Base-by-base conservation (phyloP, 2,329 filamentous ascomycete genomes). In the Penicillium sp. region DNA sequence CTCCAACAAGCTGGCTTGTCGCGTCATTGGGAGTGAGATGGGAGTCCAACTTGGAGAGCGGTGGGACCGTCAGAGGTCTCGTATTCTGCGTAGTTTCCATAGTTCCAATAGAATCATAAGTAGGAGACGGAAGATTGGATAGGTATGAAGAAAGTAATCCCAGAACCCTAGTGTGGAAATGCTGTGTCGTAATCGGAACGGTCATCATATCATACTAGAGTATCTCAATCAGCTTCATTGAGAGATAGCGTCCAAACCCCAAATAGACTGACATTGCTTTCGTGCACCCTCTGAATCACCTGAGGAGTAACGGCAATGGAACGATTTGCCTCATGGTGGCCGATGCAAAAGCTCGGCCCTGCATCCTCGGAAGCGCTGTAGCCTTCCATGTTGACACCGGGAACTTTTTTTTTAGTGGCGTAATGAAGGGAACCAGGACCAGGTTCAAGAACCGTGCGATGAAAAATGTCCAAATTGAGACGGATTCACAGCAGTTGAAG, bases 1-100 rank as follows among this genome's bases (percentile, higher is more conserved):
- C 88, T 14, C 87, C 91, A 49, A 96, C 83, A 58, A 95, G 81
- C 52, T 92, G 90, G 62, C 87, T 86, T 59, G 92, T 85, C 0
- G 92, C 93, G 71, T 97, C 93, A 60, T 90, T 84, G 11, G 92
- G 88, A 1, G 88, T 90, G 62, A 99, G 78, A 43, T 92, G 87
- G 2, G 78, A 78, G 64, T 81, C 79, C 14, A 68, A 65, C 5
- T 75, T 74, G 6, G 71, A 69, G 27, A 81, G 65, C 31, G 76
- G 71, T 16, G 78, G 74, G 37, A 81, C 69, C 23, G 66, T 64
- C 31, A 80, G 61, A 21, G 73, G 70, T 35, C 67, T 72, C 33
- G 72, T 75, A 62, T 79, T 80, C 43, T 70, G 67, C 21, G 75
- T 75, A 25, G 73, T 77, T 23, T 56, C 72, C 62, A 75, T 67